These are phyloP conservation scores for Phanerochaete carnosa DNA, from an alignment of 768 basidiomycete genomes.

Conservation along the genomic window DNA sequence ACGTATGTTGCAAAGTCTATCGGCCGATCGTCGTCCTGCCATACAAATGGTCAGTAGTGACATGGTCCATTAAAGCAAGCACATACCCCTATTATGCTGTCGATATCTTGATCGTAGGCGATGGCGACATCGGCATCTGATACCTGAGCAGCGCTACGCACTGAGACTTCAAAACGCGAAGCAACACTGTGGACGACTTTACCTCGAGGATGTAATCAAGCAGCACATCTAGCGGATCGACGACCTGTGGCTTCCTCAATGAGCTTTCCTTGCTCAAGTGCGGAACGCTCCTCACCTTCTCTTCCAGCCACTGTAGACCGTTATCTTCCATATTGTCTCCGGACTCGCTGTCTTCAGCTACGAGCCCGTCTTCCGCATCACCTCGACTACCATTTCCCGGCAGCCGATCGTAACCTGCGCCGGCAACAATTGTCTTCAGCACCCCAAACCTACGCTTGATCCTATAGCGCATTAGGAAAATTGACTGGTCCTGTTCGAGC, in stretches of 20 bases:
- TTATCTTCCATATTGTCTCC: background rate
- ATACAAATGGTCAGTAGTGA: background rate
- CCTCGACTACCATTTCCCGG: background rate
- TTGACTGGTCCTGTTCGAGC: constrained; percentile 8
- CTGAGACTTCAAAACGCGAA: background rate
- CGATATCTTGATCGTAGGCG: constrained; percentile 13
- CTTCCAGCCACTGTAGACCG: background rate
- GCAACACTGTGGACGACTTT: background rate
- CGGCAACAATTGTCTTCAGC: background rate
- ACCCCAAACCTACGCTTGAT: constrained; percentile 8
- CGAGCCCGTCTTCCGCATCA: background rate
- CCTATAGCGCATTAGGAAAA: constrained; percentile 19
- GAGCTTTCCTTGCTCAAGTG: background rate
- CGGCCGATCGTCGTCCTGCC: background rate
- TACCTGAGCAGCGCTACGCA: background rate
- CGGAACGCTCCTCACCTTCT: background rate
- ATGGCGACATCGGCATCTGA: constrained; percentile 16
- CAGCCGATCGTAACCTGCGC: background rate
- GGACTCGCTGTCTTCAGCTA: background rate
- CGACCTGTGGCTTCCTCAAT: background rate
- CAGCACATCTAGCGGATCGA: constrained; percentile 6
- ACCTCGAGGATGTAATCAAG: constrained; percentile 23
- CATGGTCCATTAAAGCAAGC: background rate
- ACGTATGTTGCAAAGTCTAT: background rate
- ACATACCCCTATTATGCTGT: constrained; percentile 7